These are phyloP conservation scores for Ogataea nakhonphanomensis DNA, from an alignment of 805 yeast species.

Conservation along the genomic window DNA sequence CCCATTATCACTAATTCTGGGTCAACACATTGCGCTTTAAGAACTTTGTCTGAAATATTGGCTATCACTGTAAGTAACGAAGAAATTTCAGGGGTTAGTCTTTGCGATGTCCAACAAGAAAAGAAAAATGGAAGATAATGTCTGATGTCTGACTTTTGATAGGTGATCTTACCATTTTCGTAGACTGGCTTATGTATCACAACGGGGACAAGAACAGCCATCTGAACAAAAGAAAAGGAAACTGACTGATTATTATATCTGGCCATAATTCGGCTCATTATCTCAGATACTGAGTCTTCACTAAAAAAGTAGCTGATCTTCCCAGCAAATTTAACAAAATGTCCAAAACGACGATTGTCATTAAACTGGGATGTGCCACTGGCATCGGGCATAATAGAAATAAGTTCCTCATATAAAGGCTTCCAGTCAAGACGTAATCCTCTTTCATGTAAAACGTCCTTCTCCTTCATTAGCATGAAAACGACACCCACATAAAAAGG, in stretches of 20 bases:
- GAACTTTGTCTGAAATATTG: slow-evolving; percentile 49
- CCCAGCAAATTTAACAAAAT: slow-evolving; percentile 49
- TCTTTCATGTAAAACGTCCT: slow-evolving; percentile 34
- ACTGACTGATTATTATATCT: slow-evolving; percentile 54
- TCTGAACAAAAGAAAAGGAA: slow-evolving; percentile 46
- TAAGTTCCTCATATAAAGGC: slow-evolving; percentile 38
- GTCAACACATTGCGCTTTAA: slow-evolving; percentile 33
- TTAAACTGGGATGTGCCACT: slow-evolving; percentile 45
- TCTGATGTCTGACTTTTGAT: slow-evolving; percentile 32
- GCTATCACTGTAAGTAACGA: slow-evolving; percentile 66
- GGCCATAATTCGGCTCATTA: slow-evolving; percentile 50
- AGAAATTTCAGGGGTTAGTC: slow-evolving; percentile 49
- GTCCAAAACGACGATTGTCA: slow-evolving; percentile 48
- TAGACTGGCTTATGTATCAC: slow-evolving; percentile 29
- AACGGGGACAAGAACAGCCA: slow-evolving; percentile 53
- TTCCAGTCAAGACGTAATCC: slow-evolving; percentile 52
- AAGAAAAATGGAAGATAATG: slow-evolving; percentile 64
- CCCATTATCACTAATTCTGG: slow-evolving; percentile 37
- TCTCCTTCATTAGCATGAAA: slow-evolving; percentile 51
- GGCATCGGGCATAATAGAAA: slow-evolving; percentile 41
- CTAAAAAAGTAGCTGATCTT: slow-evolving; percentile 54
- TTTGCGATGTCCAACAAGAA: slow-evolving; percentile 64
- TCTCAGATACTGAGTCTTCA: slow-evolving; percentile 41
- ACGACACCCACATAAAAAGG: slow-evolving; percentile 62
- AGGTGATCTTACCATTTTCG: slow-evolving; percentile 17